Conservation (phyloP, 495 filamentous ascomycete genomes). For the Chaetomium tenue region DNA sequence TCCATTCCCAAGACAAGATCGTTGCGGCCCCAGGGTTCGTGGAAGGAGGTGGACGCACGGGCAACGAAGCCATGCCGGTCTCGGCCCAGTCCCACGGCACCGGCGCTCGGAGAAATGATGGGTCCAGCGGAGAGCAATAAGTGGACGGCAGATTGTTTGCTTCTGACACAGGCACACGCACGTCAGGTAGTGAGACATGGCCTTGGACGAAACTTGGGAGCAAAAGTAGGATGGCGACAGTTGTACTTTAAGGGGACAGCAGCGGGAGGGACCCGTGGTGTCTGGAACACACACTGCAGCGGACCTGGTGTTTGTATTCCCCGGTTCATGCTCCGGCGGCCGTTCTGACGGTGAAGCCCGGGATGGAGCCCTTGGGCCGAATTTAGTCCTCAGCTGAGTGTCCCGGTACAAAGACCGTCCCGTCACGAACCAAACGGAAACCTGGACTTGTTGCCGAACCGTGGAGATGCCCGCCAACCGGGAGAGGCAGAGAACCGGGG, state of each 20-base stretch:
- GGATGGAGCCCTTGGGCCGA: background rate
- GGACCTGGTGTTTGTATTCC: conserved; percentile 36
- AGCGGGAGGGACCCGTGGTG: conserved; percentile 31
- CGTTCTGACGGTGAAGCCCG: conserved; percentile 14
- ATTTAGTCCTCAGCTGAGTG: conserved; percentile 4
- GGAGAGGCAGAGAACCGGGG: background rate
- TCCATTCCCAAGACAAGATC: background rate
- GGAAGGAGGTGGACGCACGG: background rate
- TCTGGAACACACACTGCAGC: conserved; percentile 35
- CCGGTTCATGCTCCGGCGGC: conserved; percentile 27
- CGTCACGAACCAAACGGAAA: conserved; percentile 13
- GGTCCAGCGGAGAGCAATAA: conserved; percentile 12
- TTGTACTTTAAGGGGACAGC: conserved; percentile 34
- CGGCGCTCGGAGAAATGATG: conserved; percentile 19
- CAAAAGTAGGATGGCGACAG: conserved; percentile 24
- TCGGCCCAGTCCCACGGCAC: conserved; percentile 26
- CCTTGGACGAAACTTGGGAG: conserved; percentile 17
- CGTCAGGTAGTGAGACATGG: conserved; percentile 37
- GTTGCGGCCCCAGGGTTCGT: background rate
- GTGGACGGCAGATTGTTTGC: conserved; percentile 27
- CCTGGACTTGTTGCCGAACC: background rate
- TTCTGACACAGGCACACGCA: conserved; percentile 25
- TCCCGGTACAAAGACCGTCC: conserved; percentile 17
- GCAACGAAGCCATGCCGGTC: conserved; percentile 15
- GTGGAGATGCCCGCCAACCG: conserved; percentile 9